These are phyloP conservation scores for Sarocladiaceae sp. DNA, from an alignment of 2,329 filamentous ascomycete species.

Conservation along the genomic window DNA sequence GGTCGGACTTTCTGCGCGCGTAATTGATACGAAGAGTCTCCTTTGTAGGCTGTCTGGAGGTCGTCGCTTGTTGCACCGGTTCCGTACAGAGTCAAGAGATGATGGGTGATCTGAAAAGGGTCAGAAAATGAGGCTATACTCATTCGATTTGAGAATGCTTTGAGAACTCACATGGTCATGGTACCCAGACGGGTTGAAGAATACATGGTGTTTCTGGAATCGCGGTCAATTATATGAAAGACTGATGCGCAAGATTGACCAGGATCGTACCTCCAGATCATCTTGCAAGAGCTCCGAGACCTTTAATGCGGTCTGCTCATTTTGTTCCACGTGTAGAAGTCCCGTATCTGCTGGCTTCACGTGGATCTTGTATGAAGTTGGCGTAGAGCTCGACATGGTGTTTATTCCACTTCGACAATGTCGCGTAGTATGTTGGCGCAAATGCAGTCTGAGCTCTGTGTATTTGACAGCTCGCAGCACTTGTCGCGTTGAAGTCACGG, in stretches of 20 bases:
- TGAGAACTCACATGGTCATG: constrained; percentile 66
- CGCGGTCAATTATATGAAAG: too few relatives aligned
- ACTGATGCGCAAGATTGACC: not conserved
- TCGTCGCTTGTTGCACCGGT: constrained; percentile 60
- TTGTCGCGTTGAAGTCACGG: not conserved
- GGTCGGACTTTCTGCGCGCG: constrained; percentile 42
- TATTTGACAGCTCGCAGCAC: not conserved
- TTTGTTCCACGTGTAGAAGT: constrained; percentile 42
- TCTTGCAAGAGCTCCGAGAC: constrained; percentile 68
- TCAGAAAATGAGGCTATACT: not conserved
- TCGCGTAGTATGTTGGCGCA: too few relatives aligned
- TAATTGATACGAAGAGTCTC: constrained; percentile 65
- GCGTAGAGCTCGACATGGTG: too few relatives aligned
- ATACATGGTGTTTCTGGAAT: constrained; percentile 62
- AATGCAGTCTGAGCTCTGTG: too few relatives aligned
- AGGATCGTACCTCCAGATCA: constrained; percentile 55
- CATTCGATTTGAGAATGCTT: not conserved
- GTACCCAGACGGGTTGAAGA: constrained; percentile 70
- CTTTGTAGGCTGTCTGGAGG: constrained; percentile 60
- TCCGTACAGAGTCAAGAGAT: constrained; percentile 71
- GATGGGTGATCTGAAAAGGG: constrained; percentile 58
- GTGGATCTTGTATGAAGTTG: constrained; percentile 43
- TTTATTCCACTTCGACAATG: too few relatives aligned
- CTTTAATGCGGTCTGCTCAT: constrained; percentile 55
- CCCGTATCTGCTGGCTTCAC: constrained; percentile 47